Conservation (phyloP, 2,329 filamentous ascomycete species). For the Epichloe uncinata region DNA sequence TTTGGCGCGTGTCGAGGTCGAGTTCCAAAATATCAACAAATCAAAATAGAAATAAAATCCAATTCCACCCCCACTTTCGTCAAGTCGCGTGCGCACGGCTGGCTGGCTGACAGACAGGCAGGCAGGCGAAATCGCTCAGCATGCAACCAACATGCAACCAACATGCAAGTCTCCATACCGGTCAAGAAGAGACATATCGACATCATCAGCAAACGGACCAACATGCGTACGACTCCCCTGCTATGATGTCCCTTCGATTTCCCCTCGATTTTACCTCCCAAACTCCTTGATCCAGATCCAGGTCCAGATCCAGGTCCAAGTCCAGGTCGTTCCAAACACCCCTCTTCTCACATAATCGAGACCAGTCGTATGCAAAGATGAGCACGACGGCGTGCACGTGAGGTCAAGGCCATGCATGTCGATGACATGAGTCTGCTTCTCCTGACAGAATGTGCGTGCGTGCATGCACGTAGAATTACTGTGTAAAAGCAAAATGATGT, state of each 20-base stretch:
- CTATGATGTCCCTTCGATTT: too few species aligned
- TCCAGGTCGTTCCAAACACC: background rate
- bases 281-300: too few species aligned
- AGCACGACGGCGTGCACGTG: background rate
- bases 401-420: background rate
- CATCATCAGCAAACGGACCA: background rate
- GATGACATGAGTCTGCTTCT: background rate
- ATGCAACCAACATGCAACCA: background rate
- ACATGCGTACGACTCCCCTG: background rate
- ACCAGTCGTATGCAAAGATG: background rate
- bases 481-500: background rate
- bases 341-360: background rate
- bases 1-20: too few species aligned
- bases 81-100: background rate
- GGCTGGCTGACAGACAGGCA: background rate
- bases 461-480: background rate
- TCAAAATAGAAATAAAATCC: background rate
- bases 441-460: background rate
- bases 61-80: background rate
- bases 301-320: too few species aligned
- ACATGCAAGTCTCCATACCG: background rate
- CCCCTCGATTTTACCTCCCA: too few species aligned
- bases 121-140: too few species aligned
- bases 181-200: background rate
- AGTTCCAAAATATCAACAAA: background rate